Evolutionary conservation across 306 rosid genomes (phyloP).

Genomic region (Styphnolobium japonicum): DNA sequence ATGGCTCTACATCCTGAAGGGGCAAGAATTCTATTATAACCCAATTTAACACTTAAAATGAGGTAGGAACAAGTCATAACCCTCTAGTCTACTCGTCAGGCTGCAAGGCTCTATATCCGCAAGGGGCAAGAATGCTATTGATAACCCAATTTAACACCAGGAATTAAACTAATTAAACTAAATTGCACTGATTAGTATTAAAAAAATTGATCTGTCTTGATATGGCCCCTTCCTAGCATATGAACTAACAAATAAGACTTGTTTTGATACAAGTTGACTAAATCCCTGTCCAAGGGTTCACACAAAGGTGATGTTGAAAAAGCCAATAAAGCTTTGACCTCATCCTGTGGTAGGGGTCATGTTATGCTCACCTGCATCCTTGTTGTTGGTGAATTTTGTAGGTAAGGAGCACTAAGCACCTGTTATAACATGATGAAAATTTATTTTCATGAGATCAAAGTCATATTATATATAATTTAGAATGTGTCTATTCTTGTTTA

Average conservation of each 20-base stretch:
- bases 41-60: too few species aligned
- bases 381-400: constrained; percentile 50
- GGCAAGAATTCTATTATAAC: neutral
- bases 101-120: too few species aligned
- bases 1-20: constrained; percentile 56
- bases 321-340: neutral
- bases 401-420: constrained; percentile 96
- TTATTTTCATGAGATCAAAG: constrained; percentile 15
- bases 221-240: neutral
- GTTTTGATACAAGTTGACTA: neutral
- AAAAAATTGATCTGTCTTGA: neutral
- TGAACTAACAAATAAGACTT: neutral
- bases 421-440: constrained; percentile 34
- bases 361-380: constrained; percentile 65
- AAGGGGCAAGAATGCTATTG: too few species aligned
- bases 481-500: neutral
- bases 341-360: neutral
- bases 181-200: neutral
- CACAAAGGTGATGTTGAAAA: neutral
- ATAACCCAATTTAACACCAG: neutral
- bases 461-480: constrained; percentile 8
- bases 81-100: too few species aligned
- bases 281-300: neutral
- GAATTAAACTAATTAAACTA: neutral
- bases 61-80: too few species aligned